These are phyloP conservation scores for Rhodamnia rubescens DNA, from an alignment of 345 rosid genomes.

Conservation along the genomic window DNA sequence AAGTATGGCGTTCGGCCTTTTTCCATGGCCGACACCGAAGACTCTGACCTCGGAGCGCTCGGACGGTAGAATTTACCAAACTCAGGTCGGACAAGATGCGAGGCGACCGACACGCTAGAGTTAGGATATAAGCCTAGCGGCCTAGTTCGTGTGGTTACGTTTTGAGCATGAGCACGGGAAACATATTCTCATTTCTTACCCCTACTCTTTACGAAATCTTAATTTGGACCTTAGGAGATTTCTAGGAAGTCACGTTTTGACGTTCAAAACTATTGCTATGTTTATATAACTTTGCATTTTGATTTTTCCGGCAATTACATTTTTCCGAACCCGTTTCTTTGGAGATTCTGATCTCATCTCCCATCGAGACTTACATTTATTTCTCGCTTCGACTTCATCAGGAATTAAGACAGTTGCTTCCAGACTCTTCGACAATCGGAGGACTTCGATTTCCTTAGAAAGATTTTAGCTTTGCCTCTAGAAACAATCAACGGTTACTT, in stretches of 20 bases:
- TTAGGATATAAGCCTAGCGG: neutral
- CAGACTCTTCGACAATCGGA: neutral
- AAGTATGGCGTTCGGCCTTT: neutral
- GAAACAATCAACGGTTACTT: too few relatives aligned
- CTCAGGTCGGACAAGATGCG: neutral
- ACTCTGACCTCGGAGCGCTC: fast-evolving
- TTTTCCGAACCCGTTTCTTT: neutral
- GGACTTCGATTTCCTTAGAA: too few relatives aligned
- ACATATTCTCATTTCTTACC: neutral
- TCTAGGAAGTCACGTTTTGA: neutral
- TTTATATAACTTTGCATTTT: too few relatives aligned
- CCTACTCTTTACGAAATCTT: neutral
- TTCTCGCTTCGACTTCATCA: fast-evolving
- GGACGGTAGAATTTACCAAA: fast-evolving
- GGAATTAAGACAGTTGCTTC: fast-evolving
- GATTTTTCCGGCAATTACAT: fast-evolving
- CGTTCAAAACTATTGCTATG: neutral
- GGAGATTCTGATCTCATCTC: neutral
- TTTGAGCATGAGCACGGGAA: neutral
- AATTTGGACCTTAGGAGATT: neutral
- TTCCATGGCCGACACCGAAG: too few relatives aligned
- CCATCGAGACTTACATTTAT: neutral
- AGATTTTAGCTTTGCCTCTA: too few relatives aligned
- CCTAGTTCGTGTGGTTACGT: neutral
- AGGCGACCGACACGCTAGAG: neutral